Evolutionary conservation across 2,329 filamentous ascomycete genomes (phyloP), one percentile per base, ranked within the genome.

Genomic region (Fusarium armeniacum): DNA sequence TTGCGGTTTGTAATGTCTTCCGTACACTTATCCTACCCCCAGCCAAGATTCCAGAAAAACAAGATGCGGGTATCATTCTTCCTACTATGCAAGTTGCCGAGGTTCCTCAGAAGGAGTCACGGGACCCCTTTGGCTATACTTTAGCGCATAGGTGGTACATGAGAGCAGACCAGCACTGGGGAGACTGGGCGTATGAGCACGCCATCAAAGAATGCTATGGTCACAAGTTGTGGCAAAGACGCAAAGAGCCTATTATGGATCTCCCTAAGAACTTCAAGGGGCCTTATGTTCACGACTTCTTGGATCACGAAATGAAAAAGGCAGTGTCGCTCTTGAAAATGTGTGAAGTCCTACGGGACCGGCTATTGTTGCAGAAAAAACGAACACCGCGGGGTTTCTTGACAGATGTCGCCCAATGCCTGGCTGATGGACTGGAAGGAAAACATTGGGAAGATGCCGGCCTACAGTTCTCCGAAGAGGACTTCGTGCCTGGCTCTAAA

Each of bases 21-120:
- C 77, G 78, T 28, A 77, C 78, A 1, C 72, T 83, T 12, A 70
- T 81, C 9, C 73, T 84, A 1, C 80, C 82, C 4, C 68, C 26
- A 58, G 63, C 62, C 4, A 58, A 36, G 13, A 38, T 56, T 2
- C 58, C 62, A 15, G 45, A 69, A 20, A 59, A 69, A 35, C 62
- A 59, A 15, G 68, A 74, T 24, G 66, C 72, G 1, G 73, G 72
- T 11, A 67, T 76, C 24, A 51, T 77, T 36, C 64, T 76, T n/a
- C 35, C 60, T 13, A 56, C 40, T 28, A 69, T 73, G 40, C 62
- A 65, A 26, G 67, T 73, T 22, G 46, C 62, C 12, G n/a, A 73
- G 7, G 38, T 71, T 5, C 71, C 76, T 4, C 56, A 76, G n/a
- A 67, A 70, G 26, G 68, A 67, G 15, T 61, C 73, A 15, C 65